Evolutionary conservation across 495 filamentous ascomycete genomes (phyloP).

Genomic region (Symbiotaphrina buchneri): DNA sequence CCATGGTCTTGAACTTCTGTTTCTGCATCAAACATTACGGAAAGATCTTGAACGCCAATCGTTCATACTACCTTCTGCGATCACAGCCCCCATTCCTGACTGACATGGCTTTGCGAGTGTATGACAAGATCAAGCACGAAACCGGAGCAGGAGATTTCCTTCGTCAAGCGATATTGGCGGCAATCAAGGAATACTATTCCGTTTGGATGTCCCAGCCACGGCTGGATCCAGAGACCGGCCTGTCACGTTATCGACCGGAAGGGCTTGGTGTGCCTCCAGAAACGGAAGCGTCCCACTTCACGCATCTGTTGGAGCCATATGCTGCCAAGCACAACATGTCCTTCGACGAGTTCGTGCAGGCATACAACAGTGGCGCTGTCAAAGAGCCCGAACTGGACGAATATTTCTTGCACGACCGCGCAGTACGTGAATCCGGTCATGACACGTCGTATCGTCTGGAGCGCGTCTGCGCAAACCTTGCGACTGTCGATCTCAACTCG

Average conservation of each 20-base stretch:
- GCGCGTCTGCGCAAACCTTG: constrained; percentile 64
- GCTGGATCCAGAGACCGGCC: constrained; percentile 54
- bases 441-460: constrained; percentile 90
- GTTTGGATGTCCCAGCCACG: constrained; percentile 75
- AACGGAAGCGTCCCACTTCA: constrained; percentile 75
- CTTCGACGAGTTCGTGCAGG: constrained; percentile 61
- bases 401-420: constrained; percentile 89
- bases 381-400: constrained; percentile 74
- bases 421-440: constrained; percentile 89
- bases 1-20: constrained; percentile 88
- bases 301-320: constrained; percentile 69
- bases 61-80: constrained; percentile 80
- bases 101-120: constrained; percentile 84
- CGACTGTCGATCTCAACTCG: constrained; percentile 85
- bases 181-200: constrained; percentile 89
- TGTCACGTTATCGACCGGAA: constrained; percentile 75
- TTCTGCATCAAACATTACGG: constrained; percentile 97
- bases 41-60: constrained; percentile 91
- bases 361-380: constrained; percentile 63
- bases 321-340: constrained; percentile 61
- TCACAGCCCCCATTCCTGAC: constrained; percentile 95
- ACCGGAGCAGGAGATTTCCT: constrained; percentile 59
- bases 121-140: constrained; percentile 68
- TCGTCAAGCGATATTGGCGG: constrained; percentile 53
- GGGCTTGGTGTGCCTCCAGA: constrained; percentile 87